Evolutionary conservation across 176 grass and related monocot genomes (phyloP), one percentile per base, ranked within the genome.

Genomic region (Guadua angustifolia): DNA sequence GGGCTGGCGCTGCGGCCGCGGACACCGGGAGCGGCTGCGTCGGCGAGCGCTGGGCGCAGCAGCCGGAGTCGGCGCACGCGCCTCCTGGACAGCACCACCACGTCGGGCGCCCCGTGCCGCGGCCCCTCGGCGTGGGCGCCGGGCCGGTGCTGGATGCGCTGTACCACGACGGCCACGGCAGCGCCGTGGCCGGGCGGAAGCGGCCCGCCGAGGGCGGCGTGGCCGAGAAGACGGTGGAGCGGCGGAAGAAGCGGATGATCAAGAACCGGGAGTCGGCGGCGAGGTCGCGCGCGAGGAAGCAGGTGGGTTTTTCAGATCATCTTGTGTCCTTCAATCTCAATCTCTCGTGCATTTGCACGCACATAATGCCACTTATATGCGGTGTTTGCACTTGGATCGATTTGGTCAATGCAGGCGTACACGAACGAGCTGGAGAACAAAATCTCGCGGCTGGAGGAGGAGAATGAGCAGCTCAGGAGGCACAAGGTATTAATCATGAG

Each of bases 211-310:
- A 67, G 53, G 51, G 78, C 67, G 72, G 63, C 66, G 61, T 69
- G 0, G 73, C 43, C n/a, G 81, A 65, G 44, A 81, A 86, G 61
- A 91, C 78, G 16, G 84, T 89, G 43, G 95, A 97, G 79, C 93
- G 88, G 64, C 82, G 92, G 53, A 94, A 93, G 80, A 97, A 97
- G 90, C 88, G 92, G 66, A 97, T 98, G 95, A 98, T 98, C 80
- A 98, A 98, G 80, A 98, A 98, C 67, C 82, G 95, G 40, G 95
- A 98, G 52, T 98, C 95, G 14, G 95, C 92, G 38, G 95, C 95
- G 64, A 85, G 95, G 81, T 98, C 95, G 38, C 84, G 95, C 69
- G 90, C 95, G 71, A 85, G 95, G 79, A 98, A 93, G 86, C 92
- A 93, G 91, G 95, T 97, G 65, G 0, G 53, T 0, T 58, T 49